Evolutionary conservation across 108 stramenopile genomes (phyloP), one percentile per base, ranked within the genome.

Genomic region (Chaetoceros tenuissimus): DNA sequence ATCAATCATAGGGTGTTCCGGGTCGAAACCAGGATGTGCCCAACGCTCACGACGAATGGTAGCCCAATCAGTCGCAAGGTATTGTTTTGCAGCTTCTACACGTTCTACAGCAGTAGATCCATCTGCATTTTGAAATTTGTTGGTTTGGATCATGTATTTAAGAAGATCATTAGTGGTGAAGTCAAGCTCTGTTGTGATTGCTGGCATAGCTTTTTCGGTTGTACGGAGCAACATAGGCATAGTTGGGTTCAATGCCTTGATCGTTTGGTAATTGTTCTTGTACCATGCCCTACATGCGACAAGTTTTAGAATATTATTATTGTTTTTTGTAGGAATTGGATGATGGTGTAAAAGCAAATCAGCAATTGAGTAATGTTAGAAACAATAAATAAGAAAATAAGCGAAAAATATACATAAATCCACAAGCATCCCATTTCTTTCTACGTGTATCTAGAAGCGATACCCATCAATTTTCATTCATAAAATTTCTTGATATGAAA

Each of bases 131-230:
- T 71, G 67, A 64, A 91, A 91, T 55, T 78, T 79, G 26, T 80
- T 73, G 19, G 74, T 85, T 59, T 87, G 85, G 31, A 91, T 69
- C 85, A 91, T 91, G 75, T 79, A 91, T 44, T 74, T 80, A 7
- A 91, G 79, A 51, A 91, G 57, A 63, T 91, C 79, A 46, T 84
- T 69, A 26, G 74, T 84, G 53, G 73, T 82, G 82, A 86, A 91
- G 47, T 78, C 73, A 48, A 91, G 40, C 53, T 87, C 79, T 44
- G 89, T 87, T 29, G 85, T 85, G 47, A 91, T 84, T 27, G 89
- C 89, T 3, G 89, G 89, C 83, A 84, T 84, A 67, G 81, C 80
- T 57, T 91, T 91, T 44, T 82, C 81, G 51, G 81, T 58, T 16
- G 79, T 81, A 49, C 89, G 89, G 69, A 91, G 72, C 62, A 85